These are phyloP conservation scores for Trametes pubescens DNA, from an alignment of 1,284 basidiomycete species.

Conservation along the genomic window DNA sequence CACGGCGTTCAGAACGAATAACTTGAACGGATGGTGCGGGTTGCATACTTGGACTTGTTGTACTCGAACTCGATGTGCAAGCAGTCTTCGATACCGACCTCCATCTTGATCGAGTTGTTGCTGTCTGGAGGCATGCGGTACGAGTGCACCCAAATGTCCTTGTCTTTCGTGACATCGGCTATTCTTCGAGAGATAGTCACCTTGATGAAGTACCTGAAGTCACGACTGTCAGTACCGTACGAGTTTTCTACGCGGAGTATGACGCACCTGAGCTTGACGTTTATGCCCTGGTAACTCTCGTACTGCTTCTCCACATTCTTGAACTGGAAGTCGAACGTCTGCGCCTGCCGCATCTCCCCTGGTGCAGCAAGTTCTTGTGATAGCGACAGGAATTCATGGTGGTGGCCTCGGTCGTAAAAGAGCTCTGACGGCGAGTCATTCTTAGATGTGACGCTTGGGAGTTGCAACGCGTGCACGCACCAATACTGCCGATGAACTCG, in stretches of 20 bases:
- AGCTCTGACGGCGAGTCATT: slow-evolving; percentile 65
- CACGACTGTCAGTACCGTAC: neutral
- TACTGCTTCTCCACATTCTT: slow-evolving; percentile 99
- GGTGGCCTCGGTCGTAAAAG: slow-evolving; percentile 97
- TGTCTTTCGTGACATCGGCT: slow-evolving; percentile 93
- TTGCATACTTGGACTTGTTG: slow-evolving; percentile 94
- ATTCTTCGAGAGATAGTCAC: slow-evolving; percentile 91
- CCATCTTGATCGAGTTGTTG: slow-evolving; percentile 99
- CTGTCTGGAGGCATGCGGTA: slow-evolving; percentile 98
- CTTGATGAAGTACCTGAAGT: slow-evolving; percentile 88
- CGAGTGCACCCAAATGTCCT: slow-evolving; percentile 97
- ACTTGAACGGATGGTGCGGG: neutral
- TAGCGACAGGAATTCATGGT: slow-evolving; percentile 96
- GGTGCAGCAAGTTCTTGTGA: slow-evolving; percentile 95
- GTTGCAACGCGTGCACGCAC: slow-evolving; percentile 53
- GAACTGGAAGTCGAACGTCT: slow-evolving; percentile 96
- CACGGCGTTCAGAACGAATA: slow-evolving; percentile 1
- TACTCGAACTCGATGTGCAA: slow-evolving; percentile 99
- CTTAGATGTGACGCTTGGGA: neutral
- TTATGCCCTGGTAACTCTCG: slow-evolving; percentile 98
- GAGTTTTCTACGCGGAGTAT: neutral
- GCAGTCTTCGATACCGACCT: slow-evolving; percentile 99
- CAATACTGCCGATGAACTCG: slow-evolving; percentile 97
- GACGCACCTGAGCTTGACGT: slow-evolving; percentile 91
- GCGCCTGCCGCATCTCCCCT: slow-evolving; percentile 93